These are phyloP conservation scores for Penicillium sp. DNA, from an alignment of 2,329 filamentous ascomycete species.

Conservation along the genomic window DNA sequence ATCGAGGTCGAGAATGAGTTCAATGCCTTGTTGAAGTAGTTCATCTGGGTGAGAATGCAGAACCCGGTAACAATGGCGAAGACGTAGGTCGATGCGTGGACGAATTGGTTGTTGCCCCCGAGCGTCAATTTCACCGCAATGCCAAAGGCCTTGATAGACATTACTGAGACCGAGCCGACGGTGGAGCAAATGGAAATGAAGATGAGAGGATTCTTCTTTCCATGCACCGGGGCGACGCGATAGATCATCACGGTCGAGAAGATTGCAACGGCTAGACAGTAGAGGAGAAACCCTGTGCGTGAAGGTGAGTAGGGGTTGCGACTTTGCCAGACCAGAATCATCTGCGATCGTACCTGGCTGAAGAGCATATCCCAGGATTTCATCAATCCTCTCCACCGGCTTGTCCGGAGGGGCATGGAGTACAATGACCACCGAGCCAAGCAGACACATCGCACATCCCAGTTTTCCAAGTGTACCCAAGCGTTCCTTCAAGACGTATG, in stretches of 20 bases:
- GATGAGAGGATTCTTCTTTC: constrained; percentile 92
- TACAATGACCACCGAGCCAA: constrained; percentile 95
- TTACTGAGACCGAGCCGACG: constrained; percentile 94
- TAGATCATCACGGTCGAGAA: constrained; percentile 97
- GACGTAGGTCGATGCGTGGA: constrained; percentile 91
- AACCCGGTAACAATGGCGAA: constrained; percentile 90
- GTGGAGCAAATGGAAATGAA: constrained; percentile 98
- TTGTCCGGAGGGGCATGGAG: constrained; percentile 93
- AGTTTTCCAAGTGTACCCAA: constrained; percentile 88
- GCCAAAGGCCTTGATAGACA: constrained; percentile 98
- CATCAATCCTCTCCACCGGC: constrained; percentile 84
- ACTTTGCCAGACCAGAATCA: background rate
- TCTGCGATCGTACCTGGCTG: constrained; percentile 67
- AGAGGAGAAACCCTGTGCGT: constrained; percentile 75
- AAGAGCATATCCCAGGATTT: constrained; percentile 86
- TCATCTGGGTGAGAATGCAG: constrained; percentile 98
- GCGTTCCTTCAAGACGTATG: constrained; percentile 89
- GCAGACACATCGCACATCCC: constrained; percentile 91
- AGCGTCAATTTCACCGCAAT: constrained; percentile 96
- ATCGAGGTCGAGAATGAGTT: constrained; percentile 97
- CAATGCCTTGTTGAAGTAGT: constrained; percentile 98
- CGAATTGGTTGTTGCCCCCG: constrained; percentile 90
- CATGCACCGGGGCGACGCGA: constrained; percentile 80
- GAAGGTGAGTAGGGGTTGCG: too few relatives aligned
- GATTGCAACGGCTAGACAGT: constrained; percentile 72